These are phyloP conservation scores for Venturia carpophila DNA, from an alignment of 2,329 filamentous ascomycete species.

Conservation along the genomic window DNA sequence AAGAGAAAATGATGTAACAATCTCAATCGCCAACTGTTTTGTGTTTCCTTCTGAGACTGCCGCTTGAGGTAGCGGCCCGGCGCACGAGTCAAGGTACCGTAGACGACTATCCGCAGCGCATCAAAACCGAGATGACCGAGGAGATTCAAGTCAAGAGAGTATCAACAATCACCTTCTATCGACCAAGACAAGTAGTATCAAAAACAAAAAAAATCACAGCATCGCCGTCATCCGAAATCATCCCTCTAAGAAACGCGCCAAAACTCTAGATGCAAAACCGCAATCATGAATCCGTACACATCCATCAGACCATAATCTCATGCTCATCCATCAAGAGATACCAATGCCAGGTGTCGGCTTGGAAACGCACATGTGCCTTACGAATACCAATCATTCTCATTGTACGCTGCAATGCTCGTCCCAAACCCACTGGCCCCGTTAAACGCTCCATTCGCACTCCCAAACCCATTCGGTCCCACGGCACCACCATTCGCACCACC, in stretches of 20 bases:
- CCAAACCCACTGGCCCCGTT: conserved; percentile 14
- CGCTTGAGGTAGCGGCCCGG: not conserved
- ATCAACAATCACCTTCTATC: not conserved
- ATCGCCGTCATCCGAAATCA: not conserved
- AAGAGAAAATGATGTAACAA: not conserved
- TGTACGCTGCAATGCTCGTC: conserved; percentile 25
- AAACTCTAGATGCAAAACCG: not conserved
- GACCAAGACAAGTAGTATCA: not conserved
- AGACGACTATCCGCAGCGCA: no score
- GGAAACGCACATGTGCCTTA: conserved; percentile 21
- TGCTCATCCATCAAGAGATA: not conserved
- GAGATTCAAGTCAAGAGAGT: no score
- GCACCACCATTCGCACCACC: conserved; percentile 6
- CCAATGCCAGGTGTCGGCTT: no score
- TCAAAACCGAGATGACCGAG: no score
- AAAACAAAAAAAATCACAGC: not conserved
- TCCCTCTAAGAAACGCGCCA: not conserved
- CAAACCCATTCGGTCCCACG: conserved; percentile 22
- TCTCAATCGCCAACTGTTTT: not conserved
- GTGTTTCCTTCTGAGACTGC: not conserved
- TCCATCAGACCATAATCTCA: not conserved
- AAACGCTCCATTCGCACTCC: conserved; percentile 24
- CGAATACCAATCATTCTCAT: conserved; percentile 37
- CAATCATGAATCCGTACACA: conserved; percentile 1
- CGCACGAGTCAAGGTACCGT: not conserved